Evolutionary conservation across 2,329 filamentous ascomycete genomes (phyloP).

Genomic region (Fusarium pseudonygamai): DNA sequence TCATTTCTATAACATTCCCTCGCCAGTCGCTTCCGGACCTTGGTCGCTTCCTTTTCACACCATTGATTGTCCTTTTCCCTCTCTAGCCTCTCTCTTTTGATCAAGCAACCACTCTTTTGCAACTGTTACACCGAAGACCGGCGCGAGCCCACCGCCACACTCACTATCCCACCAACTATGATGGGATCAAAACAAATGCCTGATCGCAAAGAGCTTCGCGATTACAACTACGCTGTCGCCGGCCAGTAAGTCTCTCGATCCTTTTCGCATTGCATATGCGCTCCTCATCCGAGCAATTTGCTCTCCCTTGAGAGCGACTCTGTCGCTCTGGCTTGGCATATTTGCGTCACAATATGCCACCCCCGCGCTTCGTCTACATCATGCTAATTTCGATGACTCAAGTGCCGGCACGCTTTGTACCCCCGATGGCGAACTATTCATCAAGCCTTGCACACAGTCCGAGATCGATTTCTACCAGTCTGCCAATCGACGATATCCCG

Average conservation of each 20-base stretch:
- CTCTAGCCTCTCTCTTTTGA: neutral
- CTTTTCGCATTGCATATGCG: conserved; percentile 22
- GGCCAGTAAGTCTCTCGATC: conserved; percentile 74
- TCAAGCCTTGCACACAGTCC: conserved; percentile 89
- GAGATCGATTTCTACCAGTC: conserved; percentile 93
- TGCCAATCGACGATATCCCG: conserved; percentile 70
- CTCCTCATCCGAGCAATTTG: neutral
- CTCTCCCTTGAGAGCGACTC: neutral
- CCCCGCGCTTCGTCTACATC: conserved; percentile 3
- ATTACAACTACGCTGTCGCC: conserved; percentile 80
- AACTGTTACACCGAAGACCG: conserved; percentile 19
- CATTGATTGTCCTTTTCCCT: conserved; percentile 1
- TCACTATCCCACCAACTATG: conserved; percentile 19
- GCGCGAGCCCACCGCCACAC: conserved; percentile 31
- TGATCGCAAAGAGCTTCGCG: conserved; percentile 68
- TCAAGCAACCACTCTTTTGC: neutral
- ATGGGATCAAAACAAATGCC: conserved; percentile 56
- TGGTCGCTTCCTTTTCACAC: neutral
- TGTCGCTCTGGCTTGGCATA: conserved; percentile 6
- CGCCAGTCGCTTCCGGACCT: conserved; percentile 28
- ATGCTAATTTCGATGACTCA: conserved; percentile 36
- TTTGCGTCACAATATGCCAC: conserved; percentile 26
- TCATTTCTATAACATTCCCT: conserved; percentile 13
- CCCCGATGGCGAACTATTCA: conserved; percentile 82
- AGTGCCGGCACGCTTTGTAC: conserved; percentile 94